phyloP scores from a whole-genome alignment of 805 yeast species.

The Starmerella sp. region DNA sequence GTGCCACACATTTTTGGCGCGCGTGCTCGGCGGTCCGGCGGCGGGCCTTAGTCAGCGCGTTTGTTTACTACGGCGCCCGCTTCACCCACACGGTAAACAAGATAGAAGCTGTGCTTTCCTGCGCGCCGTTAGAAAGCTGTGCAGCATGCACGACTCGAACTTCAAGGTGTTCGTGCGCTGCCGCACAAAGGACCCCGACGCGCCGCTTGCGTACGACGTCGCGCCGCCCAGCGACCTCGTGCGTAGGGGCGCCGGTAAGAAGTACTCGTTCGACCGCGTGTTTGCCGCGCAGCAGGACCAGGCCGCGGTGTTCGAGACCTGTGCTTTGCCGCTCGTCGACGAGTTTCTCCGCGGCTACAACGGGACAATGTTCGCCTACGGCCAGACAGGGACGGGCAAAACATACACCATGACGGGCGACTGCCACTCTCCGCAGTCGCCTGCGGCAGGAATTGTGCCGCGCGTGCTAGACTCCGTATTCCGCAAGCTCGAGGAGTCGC shows the following conservation, averaged over 20 bases:
- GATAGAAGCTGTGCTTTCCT: not conserved
- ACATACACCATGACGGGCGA: constrained; percentile 68
- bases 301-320: constrained; percentile 48
- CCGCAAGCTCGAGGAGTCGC: constrained; percentile 31
- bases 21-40: not conserved
- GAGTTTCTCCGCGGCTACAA: constrained; percentile 49
- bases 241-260: constrained; percentile 30
- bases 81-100: not conserved
- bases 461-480: constrained; percentile 49
- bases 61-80: not conserved
- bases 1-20: too few relatives aligned
- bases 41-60: not conserved
- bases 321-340: constrained; percentile 50
- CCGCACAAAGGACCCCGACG: not conserved
- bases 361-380: constrained; percentile 77
- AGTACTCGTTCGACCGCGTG: constrained; percentile 66
- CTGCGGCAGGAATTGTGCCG: constrained; percentile 51
- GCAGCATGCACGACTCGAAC: constrained; percentile 6
- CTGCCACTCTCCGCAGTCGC: constrained; percentile 29
- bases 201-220: not conserved
- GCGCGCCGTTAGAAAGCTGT: not conserved
- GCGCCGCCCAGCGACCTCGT: not conserved
- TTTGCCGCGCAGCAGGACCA: constrained; percentile 79
- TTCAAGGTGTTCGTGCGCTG: constrained; percentile 16
- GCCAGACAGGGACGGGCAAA: constrained; percentile 88